These are phyloP conservation scores for Cladosporium sp. DNA, from an alignment of 2,329 filamentous ascomycete species.

Conservation along the genomic window DNA sequence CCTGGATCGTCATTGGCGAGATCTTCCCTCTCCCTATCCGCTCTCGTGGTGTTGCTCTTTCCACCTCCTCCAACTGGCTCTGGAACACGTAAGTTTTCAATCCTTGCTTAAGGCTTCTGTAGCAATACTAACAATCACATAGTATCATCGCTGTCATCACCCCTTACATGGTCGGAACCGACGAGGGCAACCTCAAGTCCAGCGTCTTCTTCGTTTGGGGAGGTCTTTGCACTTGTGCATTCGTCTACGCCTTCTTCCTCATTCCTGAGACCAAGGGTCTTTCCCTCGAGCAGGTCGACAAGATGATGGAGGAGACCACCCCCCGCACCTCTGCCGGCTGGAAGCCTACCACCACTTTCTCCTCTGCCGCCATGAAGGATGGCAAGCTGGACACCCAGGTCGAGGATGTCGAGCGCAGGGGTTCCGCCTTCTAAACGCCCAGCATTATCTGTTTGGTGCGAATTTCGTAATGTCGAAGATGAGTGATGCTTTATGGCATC, in stretches of 20 bases:
- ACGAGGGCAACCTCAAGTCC: conserved; percentile 54
- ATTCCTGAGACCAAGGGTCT: conserved; percentile 59
- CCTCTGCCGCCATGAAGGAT: conserved; percentile 35
- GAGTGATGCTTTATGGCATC: background rate
- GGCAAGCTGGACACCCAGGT: conserved; percentile 34
- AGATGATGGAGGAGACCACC: conserved; percentile 85
- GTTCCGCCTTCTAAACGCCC: conserved; percentile 34
- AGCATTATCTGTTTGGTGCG: background rate
- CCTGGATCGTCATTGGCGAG: conserved; percentile 76
- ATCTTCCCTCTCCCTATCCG: conserved; percentile 88
- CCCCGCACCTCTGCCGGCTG: conserved; percentile 75
- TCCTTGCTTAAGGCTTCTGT: conserved; percentile 9
- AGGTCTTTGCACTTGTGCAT: conserved; percentile 44
- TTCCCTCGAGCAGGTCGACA: conserved; percentile 76
- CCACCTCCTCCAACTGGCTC: conserved; percentile 87
- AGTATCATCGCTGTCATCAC: conserved; percentile 62
- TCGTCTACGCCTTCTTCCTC: conserved; percentile 71
- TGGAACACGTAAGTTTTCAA: conserved; percentile 52
- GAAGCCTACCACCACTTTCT: conserved; percentile 38
- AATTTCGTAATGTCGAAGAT: conserved; percentile 4
- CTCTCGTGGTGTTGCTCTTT: conserved; percentile 80
- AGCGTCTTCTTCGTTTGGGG: conserved; percentile 49
- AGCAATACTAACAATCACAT: background rate
- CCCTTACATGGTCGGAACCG: conserved; percentile 61
- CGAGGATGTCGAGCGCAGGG: conserved; percentile 38